Evolutionary conservation across 106 monocot species (phyloP).

Genomic region (Platanthera guangdongensis): DNA sequence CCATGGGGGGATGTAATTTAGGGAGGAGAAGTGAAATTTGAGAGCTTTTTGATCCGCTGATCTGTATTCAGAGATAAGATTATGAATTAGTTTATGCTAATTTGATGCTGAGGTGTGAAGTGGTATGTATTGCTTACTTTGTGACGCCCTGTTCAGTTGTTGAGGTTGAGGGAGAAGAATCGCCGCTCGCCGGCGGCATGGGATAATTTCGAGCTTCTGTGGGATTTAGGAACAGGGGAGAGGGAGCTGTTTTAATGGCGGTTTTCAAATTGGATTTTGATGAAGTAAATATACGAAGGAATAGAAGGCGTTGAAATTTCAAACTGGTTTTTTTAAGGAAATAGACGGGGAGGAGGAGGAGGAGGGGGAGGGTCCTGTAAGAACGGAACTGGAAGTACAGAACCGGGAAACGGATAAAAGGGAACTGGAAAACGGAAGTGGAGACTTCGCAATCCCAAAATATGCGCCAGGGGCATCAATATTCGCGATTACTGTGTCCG

Average conservation of each 20-base stretch:
- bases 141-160: background rate
- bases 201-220: background rate
- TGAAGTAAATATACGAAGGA: background rate
- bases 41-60: background rate
- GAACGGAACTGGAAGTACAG: background rate
- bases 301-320: background rate
- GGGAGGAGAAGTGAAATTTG: background rate
- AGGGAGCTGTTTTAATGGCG: background rate
- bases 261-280: background rate
- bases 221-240: background rate
- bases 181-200: slow-evolving; percentile 2
- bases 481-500: too few relatives aligned
- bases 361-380: too few relatives aligned
- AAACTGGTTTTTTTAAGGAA: too few relatives aligned
- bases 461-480: too few relatives aligned
- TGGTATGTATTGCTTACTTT: background rate
- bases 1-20: slow-evolving; percentile 3
- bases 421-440: background rate
- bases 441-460: too few relatives aligned
- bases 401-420: too few relatives aligned
- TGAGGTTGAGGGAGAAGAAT: background rate
- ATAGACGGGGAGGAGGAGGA: too few relatives aligned
- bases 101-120: background rate
- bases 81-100: background rate
- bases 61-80: background rate